Base-by-base conservation (phyloP, 2,329 filamentous ascomycete genomes). In the Cytospora schulzeri region DNA sequence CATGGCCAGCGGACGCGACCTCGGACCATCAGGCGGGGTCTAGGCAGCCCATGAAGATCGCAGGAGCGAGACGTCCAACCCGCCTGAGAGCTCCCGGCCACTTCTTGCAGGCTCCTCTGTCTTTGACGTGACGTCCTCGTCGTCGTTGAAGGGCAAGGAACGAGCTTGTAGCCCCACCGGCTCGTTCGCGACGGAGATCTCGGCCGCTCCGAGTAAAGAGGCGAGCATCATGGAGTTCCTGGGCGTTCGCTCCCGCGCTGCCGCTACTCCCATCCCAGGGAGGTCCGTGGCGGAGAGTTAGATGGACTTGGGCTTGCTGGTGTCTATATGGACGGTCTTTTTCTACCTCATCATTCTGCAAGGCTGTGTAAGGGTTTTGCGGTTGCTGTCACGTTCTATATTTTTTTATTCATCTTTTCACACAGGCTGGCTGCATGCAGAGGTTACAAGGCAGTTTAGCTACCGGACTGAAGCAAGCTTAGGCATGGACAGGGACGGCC, bases 1-100 rank as follows among this genome's bases (percentile, higher is more conserved):
- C 66, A 75, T 80, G 71, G 80, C 83, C 31, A 80, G 81, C 28
- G 87, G 88, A 66, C 86, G 89, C 68, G 83, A 88, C 63, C 63
- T 81, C 67, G 81, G 79, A 26, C 57, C 56, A 57, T 38, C 60
- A 60, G 60, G 65, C 29, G 62, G 63, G 64, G 66, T 63, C 41
- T 67, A 67, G 66, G 63, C 15, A 54, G 66, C 66, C 53, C 52
- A 28, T 38, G 48, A 51, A 17, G 51, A 54, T 35, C 57, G 60
- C 54, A 54, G 38, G 52, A 48, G 61, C 51, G 52, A 60, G 57
- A 54, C 52, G 54, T 59, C 45, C 57, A 41, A 56, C 45, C 56
- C 54, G 26, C 14, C 57, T 14, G 62, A 66, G 56, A 64, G 45
- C 54, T 60, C 24, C 22, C 65, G 52, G 41, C 62, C 65, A 60